phyloP scores from a whole-genome alignment of 257 asterid species.

The Nicotiana obtusifolia region DNA sequence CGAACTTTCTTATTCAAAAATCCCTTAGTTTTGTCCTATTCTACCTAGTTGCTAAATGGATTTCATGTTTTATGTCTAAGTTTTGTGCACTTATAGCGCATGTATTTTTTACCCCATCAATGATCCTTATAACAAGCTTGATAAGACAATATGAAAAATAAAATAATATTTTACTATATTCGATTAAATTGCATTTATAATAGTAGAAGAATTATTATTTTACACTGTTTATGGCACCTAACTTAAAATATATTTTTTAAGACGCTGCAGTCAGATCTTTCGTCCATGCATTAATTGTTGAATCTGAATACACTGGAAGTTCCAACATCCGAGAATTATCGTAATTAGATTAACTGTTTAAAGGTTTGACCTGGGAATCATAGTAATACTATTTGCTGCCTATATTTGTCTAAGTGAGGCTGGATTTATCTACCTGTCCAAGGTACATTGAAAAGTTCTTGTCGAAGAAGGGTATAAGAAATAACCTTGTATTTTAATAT shows the following conservation, averaged over 20 bases:
- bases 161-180: no score
- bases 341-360: neutral
- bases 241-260: no score
- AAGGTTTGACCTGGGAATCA: neutral
- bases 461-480: no score
- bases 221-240: no score
- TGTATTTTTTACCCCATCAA: neutral
- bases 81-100: neutral
- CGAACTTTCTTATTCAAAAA: constrained; percentile 1
- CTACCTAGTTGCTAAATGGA: neutral
- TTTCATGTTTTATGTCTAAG: neutral
- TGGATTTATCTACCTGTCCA: neutral
- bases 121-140: neutral
- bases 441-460: neutral
- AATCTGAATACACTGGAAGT: neutral
- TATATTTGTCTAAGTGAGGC: neutral
- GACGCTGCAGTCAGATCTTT: neutral
- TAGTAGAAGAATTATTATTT: no score
- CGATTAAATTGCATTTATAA: no score
- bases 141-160: no score
- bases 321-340: neutral
- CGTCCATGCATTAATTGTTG: neutral
- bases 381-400: neutral
- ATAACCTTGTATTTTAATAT: no score
- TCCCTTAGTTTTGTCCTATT: neutral